These are phyloP conservation scores for Venturia nashicola DNA, from an alignment of 2,329 filamentous ascomycete species.

Conservation along the genomic window DNA sequence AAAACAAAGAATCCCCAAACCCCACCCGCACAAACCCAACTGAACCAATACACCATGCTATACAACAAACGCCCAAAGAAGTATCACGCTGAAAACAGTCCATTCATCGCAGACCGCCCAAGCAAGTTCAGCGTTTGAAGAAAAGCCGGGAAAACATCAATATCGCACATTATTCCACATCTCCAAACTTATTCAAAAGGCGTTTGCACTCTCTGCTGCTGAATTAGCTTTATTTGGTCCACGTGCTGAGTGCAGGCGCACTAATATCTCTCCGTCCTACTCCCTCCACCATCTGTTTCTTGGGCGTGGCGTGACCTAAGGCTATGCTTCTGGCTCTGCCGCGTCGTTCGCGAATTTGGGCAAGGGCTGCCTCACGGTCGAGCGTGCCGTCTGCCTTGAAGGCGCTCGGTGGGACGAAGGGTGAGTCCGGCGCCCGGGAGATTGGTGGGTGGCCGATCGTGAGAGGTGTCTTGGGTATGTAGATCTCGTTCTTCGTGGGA, in stretches of 20 bases:
- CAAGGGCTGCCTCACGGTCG: slow-evolving; percentile 59
- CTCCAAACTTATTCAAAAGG: background rate
- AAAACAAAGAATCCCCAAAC: background rate
- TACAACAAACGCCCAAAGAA: background rate
- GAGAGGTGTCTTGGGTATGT: slow-evolving; percentile 14
- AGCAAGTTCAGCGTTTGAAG: background rate
- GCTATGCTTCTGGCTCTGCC: slow-evolving; percentile 59
- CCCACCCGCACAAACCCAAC: background rate
- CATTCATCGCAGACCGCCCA: background rate
- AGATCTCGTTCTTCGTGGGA: slow-evolving; percentile 16
- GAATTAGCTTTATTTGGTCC: background rate
- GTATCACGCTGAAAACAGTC: background rate
- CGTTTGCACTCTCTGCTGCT: background rate
- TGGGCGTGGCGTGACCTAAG: slow-evolving; percentile 48
- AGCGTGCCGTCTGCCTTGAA: slow-evolving; percentile 25
- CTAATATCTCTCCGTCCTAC: slow-evolving; percentile 33
- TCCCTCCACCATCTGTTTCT: slow-evolving; percentile 42
- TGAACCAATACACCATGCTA: background rate
- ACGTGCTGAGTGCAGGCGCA: slow-evolving; percentile 24
- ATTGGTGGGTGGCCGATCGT: slow-evolving; percentile 24
- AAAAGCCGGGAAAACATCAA: background rate
- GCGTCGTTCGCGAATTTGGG: slow-evolving; percentile 60
- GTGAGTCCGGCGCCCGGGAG: slow-evolving; percentile 12
- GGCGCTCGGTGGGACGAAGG: slow-evolving; percentile 6
- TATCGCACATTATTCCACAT: background rate